Evolutionary conservation across 73 alveolate species (phyloP).

Genomic region (Tetrahymena malaccensis): DNA sequence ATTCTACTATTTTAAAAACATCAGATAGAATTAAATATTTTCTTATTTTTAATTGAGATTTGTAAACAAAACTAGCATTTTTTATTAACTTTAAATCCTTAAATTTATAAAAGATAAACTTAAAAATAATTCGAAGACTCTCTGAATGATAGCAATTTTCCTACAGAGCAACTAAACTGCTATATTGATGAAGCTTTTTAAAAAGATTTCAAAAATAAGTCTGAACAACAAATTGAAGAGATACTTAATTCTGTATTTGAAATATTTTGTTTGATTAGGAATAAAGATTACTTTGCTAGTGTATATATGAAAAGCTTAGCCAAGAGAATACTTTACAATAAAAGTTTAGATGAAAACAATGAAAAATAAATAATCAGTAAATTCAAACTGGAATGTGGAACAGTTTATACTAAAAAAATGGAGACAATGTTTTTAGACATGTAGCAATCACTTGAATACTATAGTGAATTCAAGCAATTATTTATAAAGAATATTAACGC

Average conservation of each 20-base stretch:
- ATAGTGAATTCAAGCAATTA: neutral
- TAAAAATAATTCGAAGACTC: neutral
- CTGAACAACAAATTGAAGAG: neutral
- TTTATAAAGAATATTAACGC: neutral
- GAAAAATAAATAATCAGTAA: neutral
- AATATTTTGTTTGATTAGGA: neutral
- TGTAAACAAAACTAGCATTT: too few relatives aligned
- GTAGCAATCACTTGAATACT: neutral
- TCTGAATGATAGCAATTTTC: neutral
- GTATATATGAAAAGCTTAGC: neutral
- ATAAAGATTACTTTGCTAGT: neutral
- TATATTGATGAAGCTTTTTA: neutral
- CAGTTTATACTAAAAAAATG: neutral
- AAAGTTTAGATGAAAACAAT: neutral
- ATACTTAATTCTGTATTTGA: neutral
- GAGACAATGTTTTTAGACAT: neutral
- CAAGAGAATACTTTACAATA: neutral
- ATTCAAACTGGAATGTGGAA: neutral
- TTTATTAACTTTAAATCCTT: neutral
- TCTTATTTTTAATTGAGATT: too few relatives aligned
- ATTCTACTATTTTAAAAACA: too few relatives aligned
- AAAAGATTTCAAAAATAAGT: neutral
- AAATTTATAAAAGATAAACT: neutral
- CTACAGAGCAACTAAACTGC: neutral
- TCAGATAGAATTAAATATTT: too few relatives aligned